A percentile compares a stretch with the other conserved stretches of the same genome.
These are phyloP conservation scores for Ormosia semicastrata DNA, from an alignment of 306 rosid species.

Conservation along the genomic window DNA sequence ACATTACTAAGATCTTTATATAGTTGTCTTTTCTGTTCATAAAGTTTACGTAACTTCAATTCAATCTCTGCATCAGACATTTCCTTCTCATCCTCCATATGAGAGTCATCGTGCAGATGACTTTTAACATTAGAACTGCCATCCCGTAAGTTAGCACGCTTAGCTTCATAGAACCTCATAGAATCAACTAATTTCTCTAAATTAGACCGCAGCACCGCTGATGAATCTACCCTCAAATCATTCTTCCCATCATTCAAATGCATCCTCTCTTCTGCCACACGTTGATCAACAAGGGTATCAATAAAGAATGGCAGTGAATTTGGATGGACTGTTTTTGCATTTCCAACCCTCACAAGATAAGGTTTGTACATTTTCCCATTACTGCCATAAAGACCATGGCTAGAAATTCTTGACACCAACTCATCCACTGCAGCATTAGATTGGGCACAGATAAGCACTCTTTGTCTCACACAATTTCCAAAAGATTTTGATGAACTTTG, in stretches of 20 bases:
- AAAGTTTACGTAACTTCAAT: slow-evolving; percentile 63
- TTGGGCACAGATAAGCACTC: slow-evolving; percentile 97
- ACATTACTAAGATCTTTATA: slow-evolving; percentile 78
- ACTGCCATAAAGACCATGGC: slow-evolving; percentile 72
- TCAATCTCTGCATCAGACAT: slow-evolving; percentile 66
- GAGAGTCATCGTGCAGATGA: slow-evolving; percentile 38
- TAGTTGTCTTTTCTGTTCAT: slow-evolving; percentile 82
- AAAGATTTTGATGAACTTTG: slow-evolving; percentile 46
- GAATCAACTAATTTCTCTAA: slow-evolving; percentile 79
- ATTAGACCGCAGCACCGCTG: slow-evolving; percentile 58
- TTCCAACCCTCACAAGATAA: slow-evolving; percentile 97
- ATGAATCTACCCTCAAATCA: slow-evolving; percentile 53
- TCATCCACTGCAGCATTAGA: slow-evolving; percentile 99
- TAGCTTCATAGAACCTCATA: slow-evolving; percentile 77
- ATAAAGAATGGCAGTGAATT: slow-evolving; percentile 88
- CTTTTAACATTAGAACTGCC: slow-evolving; percentile 48
- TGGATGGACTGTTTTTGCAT: slow-evolving; percentile 81
- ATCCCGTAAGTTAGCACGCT: slow-evolving; percentile 74
- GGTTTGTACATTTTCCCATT: slow-evolving; percentile 86
- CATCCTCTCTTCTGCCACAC: slow-evolving; percentile 73
- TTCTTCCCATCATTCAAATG: slow-evolving; percentile 52
- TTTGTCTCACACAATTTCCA: slow-evolving; percentile 56
- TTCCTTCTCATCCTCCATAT: slow-evolving; percentile 54
- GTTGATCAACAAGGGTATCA: slow-evolving; percentile 91
- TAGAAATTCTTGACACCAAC: slow-evolving; percentile 86